Evolutionary conservation across 2,329 filamentous ascomycete genomes (phyloP), one percentile per base, ranked within the genome.

Genomic region (Apiospora arundinis): DNA sequence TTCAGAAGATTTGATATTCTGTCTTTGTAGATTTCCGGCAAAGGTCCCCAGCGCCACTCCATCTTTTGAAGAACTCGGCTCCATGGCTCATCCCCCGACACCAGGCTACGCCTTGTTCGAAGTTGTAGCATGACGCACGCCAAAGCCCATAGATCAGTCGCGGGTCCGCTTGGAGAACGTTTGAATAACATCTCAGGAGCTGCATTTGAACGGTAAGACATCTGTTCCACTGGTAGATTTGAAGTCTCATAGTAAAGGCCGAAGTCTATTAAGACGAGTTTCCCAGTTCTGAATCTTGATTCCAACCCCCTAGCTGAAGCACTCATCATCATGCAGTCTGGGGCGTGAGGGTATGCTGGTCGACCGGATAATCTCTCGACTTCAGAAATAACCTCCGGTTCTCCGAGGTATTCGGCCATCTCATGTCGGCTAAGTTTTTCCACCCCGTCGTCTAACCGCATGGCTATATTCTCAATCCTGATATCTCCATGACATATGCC

Each of bases 401-500:
- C 32, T 12, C 56, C 56, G 18, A 40, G n/a, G 0, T 40, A 11
- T 7, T 40, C 32, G 37, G n/a, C 6, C 18, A 63, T 9, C 56
- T 63, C 56, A 40, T 4, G 18, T 8, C 21, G 56, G 6, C 32
- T 32, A 0, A 63, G 9, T 40, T 40, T 63, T 6, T 63, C 56
- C 18, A 23, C 32, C 21, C 32, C 8, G 18, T 23, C 56, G 14
- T 40, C 56, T 14, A 40, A 12, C 2, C 56, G 56, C 28, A 63
- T 1, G 2, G 18, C 56, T 2, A 63, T 63, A 14, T 63, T 63
- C 32, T 63, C 18, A 4, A 7, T 40, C n/a, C 56, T 11, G 4
- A 63, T 63, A 40, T 63, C 56, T 0, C 56, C 56, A 40, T 63
- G 56, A 32, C 56, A 63, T 6, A 63, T 63, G 9, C 56, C 56